Conservation (phyloP, 2,329 filamentous ascomycete species). For the Trichoderma oligosporum region DNA sequence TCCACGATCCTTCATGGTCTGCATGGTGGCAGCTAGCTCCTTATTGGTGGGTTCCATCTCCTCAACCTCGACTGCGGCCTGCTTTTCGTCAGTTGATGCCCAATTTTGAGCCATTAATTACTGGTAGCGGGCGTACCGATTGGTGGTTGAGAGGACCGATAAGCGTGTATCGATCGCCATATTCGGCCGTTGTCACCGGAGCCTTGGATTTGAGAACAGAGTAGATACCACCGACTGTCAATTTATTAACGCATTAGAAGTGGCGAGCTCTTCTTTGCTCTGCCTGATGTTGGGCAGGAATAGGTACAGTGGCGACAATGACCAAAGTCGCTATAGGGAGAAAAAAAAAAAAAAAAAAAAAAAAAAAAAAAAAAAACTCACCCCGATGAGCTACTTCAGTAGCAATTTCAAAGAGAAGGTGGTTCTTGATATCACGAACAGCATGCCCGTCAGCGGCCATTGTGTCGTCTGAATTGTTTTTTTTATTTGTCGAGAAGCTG, state of each 20-base stretch:
- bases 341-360: too few species aligned
- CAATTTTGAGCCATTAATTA: slow-evolving; percentile 19
- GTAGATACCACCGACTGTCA: slow-evolving; percentile 90
- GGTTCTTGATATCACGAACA: slow-evolving; percentile 79
- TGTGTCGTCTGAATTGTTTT: slow-evolving; percentile 25
- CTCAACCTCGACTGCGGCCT: slow-evolving; percentile 98
- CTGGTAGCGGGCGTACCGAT: slow-evolving; percentile 58
- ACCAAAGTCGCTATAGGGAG: slow-evolving; percentile 1
- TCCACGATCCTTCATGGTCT: slow-evolving; percentile 88
- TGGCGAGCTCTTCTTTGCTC: neutral
- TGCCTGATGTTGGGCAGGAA: slow-evolving; percentile 1
- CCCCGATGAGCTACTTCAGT: slow-evolving; percentile 97
- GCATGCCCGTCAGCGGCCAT: slow-evolving; percentile 48
- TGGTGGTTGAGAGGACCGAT: slow-evolving; percentile 90
- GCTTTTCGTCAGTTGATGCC: slow-evolving; percentile 14
- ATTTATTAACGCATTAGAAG: slow-evolving; percentile 3
- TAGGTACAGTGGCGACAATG: neutral
- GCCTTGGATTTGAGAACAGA: slow-evolving; percentile 99
- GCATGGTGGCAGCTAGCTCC: slow-evolving; percentile 75
- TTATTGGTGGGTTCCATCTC: slow-evolving; percentile 79
- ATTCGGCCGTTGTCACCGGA: slow-evolving; percentile 94
- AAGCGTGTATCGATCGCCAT: slow-evolving; percentile 94
- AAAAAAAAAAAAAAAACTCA: too few species aligned
- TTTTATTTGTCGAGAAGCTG: neutral
- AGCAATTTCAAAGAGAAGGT: slow-evolving; percentile 92